Evolutionary conservation across 2,329 filamentous ascomycete species (phyloP).

Genomic region (Beauveria sp.): DNA sequence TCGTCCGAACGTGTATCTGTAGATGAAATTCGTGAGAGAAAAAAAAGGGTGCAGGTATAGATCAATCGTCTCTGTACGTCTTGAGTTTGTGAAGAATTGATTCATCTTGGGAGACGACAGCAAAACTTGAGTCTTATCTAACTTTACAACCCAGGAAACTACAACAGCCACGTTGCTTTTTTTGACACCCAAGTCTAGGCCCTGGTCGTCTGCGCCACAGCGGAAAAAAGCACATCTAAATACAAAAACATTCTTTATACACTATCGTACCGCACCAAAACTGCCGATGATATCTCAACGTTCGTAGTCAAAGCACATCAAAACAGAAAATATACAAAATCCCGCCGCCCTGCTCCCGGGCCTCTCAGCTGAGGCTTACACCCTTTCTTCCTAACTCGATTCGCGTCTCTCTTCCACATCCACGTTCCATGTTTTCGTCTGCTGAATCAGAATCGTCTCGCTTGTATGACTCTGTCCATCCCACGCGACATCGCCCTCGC

Average conservation of each 20-base stretch:
- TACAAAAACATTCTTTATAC: neutral
- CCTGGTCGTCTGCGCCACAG: neutral
- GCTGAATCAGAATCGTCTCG: constrained; percentile 12
- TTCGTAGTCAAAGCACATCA: neutral
- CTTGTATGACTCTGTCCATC: constrained; percentile 10
- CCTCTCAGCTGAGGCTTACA: neutral
- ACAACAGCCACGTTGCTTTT: neutral
- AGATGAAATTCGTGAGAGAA: too few relatives aligned
- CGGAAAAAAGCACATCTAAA: neutral
- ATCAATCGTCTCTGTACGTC: too few relatives aligned
- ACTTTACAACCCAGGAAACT: neutral
- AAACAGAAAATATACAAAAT: neutral
- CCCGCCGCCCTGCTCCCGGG: neutral
- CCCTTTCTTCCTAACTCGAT: neutral
- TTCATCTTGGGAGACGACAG: too few relatives aligned
- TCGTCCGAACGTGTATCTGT: too few relatives aligned
- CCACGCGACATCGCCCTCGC: constrained; percentile 3
- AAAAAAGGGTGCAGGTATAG: too few relatives aligned
- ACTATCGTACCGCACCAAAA: neutral
- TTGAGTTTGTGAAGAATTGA: too few relatives aligned
- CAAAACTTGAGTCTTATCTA: too few relatives aligned
- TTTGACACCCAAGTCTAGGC: neutral
- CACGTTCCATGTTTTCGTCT: constrained; percentile 11
- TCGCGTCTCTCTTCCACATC: constrained; percentile 7
- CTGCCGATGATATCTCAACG: neutral